Evolutionary conservation across 2,329 filamentous ascomycete species (phyloP).

Genomic region (Emergomyces africanus): DNA sequence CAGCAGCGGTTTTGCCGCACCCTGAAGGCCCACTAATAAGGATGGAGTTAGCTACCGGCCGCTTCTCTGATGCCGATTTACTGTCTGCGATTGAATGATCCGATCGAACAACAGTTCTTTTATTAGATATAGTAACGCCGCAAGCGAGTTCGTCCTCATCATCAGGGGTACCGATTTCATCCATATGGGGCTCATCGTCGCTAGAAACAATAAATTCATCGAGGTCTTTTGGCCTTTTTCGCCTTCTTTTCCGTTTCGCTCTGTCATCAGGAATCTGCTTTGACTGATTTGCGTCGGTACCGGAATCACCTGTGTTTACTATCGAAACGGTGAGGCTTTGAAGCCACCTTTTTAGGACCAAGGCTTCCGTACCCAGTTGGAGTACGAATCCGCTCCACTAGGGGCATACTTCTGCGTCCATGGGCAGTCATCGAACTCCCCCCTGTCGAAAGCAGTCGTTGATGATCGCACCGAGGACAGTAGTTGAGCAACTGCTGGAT

Average conservation of each 20-base stretch:
- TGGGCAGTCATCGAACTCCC: constrained; percentile 55
- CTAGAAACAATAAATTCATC: constrained; percentile 71
- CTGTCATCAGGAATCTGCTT: constrained; percentile 18
- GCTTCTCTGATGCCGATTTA: constrained; percentile 30
- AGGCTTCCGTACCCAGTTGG: constrained; percentile 57
- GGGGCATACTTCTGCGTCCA: constrained; percentile 88
- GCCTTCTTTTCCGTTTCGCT: constrained; percentile 41
- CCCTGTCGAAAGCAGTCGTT: constrained; percentile 69
- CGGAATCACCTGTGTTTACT: constrained; percentile 48
- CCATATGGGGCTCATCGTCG: constrained; percentile 59
- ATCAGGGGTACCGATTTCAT: constrained; percentile 52
- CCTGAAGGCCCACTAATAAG: constrained; percentile 80
- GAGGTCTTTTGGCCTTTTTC: constrained; percentile 56
- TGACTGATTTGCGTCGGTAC: constrained; percentile 17
- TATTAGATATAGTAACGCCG: constrained; percentile 23
- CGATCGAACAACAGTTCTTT: constrained; percentile 30
- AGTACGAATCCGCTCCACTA: constrained; percentile 52
- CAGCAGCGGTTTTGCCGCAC: constrained; percentile 83
- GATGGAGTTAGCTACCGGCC: constrained; percentile 56
- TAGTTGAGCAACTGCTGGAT: constrained; percentile 48
- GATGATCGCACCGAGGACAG: constrained; percentile 47
- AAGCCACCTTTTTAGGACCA: constrained; percentile 69
- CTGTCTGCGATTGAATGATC: constrained; percentile 23
- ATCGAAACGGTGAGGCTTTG: constrained; percentile 60
- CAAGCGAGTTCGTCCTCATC: constrained; percentile 32